Conservation (phyloP, 225 moss, liverwort and hornwort genomes). For the Climacium dendroides region DNA sequence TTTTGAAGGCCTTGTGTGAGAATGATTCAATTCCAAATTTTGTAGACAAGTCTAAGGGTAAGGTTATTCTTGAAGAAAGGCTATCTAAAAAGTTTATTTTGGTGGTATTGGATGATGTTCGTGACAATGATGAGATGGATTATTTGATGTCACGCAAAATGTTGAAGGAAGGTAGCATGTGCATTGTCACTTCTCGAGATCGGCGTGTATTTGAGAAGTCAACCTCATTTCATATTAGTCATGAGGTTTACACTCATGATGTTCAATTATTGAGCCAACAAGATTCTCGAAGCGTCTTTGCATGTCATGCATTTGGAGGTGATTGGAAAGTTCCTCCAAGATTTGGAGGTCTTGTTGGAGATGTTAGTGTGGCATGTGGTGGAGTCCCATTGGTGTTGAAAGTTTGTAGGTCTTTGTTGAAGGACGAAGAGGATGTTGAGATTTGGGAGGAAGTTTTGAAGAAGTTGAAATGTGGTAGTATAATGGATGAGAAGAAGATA, state of each 20-base stretch:
- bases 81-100: background rate
- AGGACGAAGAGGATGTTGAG: background rate
- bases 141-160: background rate
- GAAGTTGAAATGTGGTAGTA: background rate
- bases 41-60: accelerated
- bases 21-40: background rate
- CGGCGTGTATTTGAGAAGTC: background rate
- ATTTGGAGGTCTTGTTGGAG: background rate
- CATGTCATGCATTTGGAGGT: background rate
- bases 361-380: background rate
- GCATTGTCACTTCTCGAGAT: background rate
- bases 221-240: background rate
- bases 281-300: background rate
- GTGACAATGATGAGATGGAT: background rate
- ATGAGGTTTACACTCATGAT: background rate
- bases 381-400: background rate
- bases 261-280: background rate
- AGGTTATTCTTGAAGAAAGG: background rate
- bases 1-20: background rate
- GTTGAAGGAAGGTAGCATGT: background rate
- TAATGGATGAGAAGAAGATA: background rate
- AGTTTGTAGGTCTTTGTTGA: background rate
- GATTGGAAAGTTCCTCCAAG: background rate
- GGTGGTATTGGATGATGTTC: background rate
- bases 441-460: background rate